Base-by-base conservation (phyloP, 75 land plant species). In the Pinus taeda region DNA sequence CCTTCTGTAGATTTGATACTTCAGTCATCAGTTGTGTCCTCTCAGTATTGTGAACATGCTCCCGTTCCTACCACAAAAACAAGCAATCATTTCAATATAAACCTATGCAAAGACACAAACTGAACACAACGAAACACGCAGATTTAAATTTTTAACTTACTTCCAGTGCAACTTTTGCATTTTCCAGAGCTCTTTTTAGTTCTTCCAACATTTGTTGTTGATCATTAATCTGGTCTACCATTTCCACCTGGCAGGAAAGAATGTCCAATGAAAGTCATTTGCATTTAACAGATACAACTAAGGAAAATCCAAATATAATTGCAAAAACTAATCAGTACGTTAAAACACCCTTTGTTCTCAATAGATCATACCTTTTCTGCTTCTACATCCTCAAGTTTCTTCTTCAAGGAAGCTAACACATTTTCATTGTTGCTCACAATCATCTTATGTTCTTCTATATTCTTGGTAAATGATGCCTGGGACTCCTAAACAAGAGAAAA, bases 1-100 rank as follows among this genome's bases (percentile, higher is more conserved):
- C 92, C 73, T 83, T 89, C 39, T 88, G 86, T 69, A 93, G 84
- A 17, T 60, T 79, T 66, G 81, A 77, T 73, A 93, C 79, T 30
- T 91, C 88, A 30, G 81, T 79, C 58, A 74, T 56, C 49, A 82
- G 75, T 67, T 81, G 83, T 9, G 86, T 75, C 29, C 79, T 80
- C 81, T 93, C 89, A 77, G 81, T 12, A n/a, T 79, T 77, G 62
- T 87, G 74, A 65, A 81, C 73, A 18, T 65, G 53, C 2, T 13
- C 30, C 26, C 71, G 76, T 22, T 72, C 82, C 88, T 90, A 81
- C 64, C 71, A 75, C 37, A 71, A 78, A 78, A 29, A 22, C 9
- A n/a, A 42, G 14, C 33, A 33, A 75, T 39, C 7, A 9, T 49
- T 49, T 9, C 55, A 49, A 49, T 13, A 49, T 11, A 49, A 49